These are phyloP conservation scores for Lentinula detonsa DNA, from an alignment of 768 basidiomycete species.

Conservation along the genomic window DNA sequence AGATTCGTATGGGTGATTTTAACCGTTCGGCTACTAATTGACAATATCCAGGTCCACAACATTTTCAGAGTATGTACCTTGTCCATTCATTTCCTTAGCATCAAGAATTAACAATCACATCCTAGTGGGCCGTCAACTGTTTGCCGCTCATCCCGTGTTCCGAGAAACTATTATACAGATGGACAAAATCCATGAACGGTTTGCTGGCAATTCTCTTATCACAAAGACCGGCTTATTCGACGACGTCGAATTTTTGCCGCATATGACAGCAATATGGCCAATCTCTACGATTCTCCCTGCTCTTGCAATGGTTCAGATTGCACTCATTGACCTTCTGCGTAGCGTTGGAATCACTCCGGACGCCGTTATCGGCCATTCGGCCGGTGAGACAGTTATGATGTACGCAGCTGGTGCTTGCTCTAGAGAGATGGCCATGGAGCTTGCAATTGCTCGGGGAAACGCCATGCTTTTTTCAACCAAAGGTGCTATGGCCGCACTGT, in stretches of 20 bases:
- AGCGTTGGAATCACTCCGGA: conserved; percentile 31
- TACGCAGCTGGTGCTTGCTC: conserved; percentile 20
- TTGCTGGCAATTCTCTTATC: conserved; percentile 30
- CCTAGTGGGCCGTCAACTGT: conserved; percentile 32
- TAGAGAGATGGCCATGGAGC: conserved; percentile 33
- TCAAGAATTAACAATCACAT: background rate
- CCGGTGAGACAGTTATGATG: conserved; percentile 38
- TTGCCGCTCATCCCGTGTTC: conserved; percentile 27
- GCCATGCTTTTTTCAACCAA: conserved; percentile 24
- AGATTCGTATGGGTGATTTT: too few species aligned
- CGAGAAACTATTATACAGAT: conserved; percentile 28
- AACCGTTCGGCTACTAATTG: too few species aligned
- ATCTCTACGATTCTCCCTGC: conserved; percentile 33
- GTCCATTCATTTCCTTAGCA: background rate
- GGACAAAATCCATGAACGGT: conserved; percentile 24
- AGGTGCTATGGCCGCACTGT: conserved; percentile 39
- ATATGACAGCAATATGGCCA: conserved; percentile 21
- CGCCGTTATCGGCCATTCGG: conserved; percentile 37
- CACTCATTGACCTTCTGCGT: conserved; percentile 32
- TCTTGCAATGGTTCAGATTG: conserved; percentile 40
- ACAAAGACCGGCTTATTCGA: conserved; percentile 30
- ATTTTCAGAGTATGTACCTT: conserved; percentile 25
- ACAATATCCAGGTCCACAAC: conserved; percentile 20
- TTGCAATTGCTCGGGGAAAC: conserved; percentile 34
- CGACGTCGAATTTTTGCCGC: background rate